Percentiles rank a stretch among this genome's conserved stretches.
phyloP scores from a whole-genome alignment of 1,284 basidiomycete genomes.

The Retiboletus flavoniger region DNA sequence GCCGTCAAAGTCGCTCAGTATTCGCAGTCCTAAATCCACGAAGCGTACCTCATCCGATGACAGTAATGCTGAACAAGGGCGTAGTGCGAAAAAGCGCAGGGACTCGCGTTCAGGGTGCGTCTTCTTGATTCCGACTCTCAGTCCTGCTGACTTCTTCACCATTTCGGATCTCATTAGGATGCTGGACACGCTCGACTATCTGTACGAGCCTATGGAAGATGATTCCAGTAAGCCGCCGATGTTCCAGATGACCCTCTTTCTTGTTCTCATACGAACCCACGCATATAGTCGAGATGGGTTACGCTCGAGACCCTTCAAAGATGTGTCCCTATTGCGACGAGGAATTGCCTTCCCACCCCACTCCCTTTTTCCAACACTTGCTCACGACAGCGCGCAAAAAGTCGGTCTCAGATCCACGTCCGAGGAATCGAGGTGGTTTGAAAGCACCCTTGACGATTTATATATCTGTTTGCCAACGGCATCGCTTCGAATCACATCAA shows the following conservation, averaged over 20 bases:
- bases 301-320: conserved; percentile 54
- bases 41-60: conserved; percentile 42
- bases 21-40: conserved; percentile 18
- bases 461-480: conserved; percentile 69
- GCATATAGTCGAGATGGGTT: conserved; percentile 22
- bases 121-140: conserved; percentile 2
- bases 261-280: conserved; percentile 6
- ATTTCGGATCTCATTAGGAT: conserved; percentile 5
- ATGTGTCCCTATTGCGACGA: conserved; percentile 80
- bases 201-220: conserved; percentile 24
- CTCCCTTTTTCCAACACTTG: conserved; percentile 56
- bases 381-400: conserved; percentile 49
- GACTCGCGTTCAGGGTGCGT: conserved; percentile 28
- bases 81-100: conserved; percentile 37
- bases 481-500: conserved; percentile 68
- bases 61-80: conserved; percentile 31
- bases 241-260: background rate
- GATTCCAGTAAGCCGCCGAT: conserved; percentile 28
- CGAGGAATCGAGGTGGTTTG: conserved; percentile 65
- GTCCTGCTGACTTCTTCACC: background rate
- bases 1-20: conserved; percentile 22
- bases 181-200: conserved; percentile 14
- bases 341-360: conserved; percentile 59
- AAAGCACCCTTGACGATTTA: conserved; percentile 62
- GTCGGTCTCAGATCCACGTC: conserved; percentile 59